phyloP scores from a whole-genome alignment of 805 yeast genomes.

The Candida vaughaniae region DNA sequence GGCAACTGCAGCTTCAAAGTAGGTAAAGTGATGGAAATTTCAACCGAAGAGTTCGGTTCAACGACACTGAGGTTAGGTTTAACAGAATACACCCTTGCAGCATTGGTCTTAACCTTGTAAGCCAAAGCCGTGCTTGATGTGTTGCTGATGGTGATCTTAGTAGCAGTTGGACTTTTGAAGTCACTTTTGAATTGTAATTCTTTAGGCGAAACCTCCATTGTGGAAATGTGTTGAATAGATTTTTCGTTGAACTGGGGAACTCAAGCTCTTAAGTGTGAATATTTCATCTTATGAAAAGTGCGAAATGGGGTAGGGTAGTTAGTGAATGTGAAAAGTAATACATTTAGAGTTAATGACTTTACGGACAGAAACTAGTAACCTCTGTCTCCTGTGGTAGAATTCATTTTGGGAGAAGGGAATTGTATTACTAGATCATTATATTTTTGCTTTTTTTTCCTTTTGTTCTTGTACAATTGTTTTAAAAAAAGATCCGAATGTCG shows the following conservation, averaged over 20 bases:
- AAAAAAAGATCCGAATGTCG: too few species aligned
- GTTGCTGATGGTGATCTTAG: conserved; percentile 53
- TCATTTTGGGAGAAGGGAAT: too few species aligned
- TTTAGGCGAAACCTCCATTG: conserved; percentile 13
- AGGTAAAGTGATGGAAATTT: conserved; percentile 81
- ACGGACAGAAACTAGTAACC: too few species aligned
- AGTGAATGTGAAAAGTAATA: conserved; percentile 5
- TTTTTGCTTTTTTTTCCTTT: too few species aligned
- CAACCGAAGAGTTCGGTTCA: conserved; percentile 66
- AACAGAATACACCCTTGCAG: conserved; percentile 92
- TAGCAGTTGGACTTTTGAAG: conserved; percentile 68
- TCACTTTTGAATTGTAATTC: conserved; percentile 51
- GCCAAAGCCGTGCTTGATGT: conserved; percentile 62
- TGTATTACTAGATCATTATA: too few species aligned
- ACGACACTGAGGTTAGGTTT: conserved; percentile 89
- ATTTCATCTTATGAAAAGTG: too few species aligned
- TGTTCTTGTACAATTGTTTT: too few species aligned
- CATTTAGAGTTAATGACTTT: neutral
- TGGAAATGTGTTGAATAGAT: neutral
- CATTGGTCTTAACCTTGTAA: conserved; percentile 96
- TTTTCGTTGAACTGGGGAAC: too few species aligned
- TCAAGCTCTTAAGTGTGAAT: too few species aligned
- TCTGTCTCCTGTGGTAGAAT: too few species aligned
- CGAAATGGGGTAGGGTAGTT: too few species aligned
- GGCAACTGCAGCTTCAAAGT: conserved; percentile 75